phyloP scores from a whole-genome alignment of 2,329 filamentous ascomycete genomes.

The Aspergillus pseudotamarii region DNA sequence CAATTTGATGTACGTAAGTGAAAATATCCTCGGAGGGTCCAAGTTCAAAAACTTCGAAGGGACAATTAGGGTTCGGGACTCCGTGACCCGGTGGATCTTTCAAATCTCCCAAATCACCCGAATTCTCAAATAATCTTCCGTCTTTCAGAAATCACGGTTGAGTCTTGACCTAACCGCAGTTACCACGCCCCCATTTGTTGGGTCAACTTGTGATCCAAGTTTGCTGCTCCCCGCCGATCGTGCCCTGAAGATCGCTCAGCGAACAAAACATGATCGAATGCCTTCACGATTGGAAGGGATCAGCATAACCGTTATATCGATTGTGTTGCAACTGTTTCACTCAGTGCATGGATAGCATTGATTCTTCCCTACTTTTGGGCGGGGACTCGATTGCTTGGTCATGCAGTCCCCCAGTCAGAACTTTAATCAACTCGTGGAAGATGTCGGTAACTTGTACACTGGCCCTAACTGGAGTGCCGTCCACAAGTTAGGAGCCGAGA shows the following conservation, averaged over 20 bases:
- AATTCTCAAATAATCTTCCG: not conserved
- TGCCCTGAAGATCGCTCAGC: not conserved
- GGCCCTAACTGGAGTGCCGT: not conserved
- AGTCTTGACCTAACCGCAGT: too few species aligned
- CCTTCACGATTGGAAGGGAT: conserved; percentile 1
- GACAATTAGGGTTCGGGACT: not conserved
- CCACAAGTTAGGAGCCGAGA: not conserved
- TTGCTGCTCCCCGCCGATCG: conserved; percentile 1
- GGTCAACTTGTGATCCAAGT: not conserved
- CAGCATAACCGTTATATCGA: conserved; percentile 3
- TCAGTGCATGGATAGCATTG: not conserved
- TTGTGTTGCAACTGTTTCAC: not conserved
- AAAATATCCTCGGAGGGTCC: too few species aligned
- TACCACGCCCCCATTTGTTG: not conserved
- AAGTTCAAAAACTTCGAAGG: too few species aligned
- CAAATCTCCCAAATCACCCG: not conserved
- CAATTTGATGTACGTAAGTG: too few species aligned
- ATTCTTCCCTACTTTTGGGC: not conserved
- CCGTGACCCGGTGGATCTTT: not conserved
- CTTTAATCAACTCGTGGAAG: not conserved
- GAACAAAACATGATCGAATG: not conserved
- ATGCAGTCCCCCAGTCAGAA: not conserved
- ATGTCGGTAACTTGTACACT: not conserved
- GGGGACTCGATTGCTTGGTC: not conserved
- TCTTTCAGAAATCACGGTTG: too few species aligned